A percentile compares a stretch with the other conserved stretches of the same genome.
These are phyloP conservation scores for Saccharomycopsis sp. DNA, from an alignment of 805 yeast genomes.

Conservation along the genomic window DNA sequence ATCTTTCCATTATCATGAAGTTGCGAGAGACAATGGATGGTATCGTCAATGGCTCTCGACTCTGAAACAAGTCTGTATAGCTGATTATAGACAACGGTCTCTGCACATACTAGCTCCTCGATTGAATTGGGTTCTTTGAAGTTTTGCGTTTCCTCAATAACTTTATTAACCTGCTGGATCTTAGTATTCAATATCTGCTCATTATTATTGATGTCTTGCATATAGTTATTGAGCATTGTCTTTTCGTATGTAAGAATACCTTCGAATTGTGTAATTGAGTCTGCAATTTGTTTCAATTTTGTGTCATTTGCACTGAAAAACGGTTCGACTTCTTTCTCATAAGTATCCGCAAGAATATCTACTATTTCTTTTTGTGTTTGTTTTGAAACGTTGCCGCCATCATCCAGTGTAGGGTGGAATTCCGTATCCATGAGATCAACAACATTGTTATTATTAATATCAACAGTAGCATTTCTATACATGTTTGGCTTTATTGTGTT, in stretches of 20 bases:
- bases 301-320: slow-evolving; percentile 8
- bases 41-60: slow-evolving; percentile 66
- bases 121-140: slow-evolving; percentile 30
- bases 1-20: slow-evolving; percentile 45
- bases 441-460: not conserved
- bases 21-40: slow-evolving; percentile 51
- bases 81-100: slow-evolving; percentile 51
- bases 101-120: slow-evolving; percentile 43
- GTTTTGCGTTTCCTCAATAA: slow-evolving; percentile 29
- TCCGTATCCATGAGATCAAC: slow-evolving; percentile 5
- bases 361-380: slow-evolving; percentile 22
- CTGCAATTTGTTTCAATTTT: slow-evolving; percentile 8
- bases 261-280: slow-evolving; percentile 32
- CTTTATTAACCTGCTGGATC: slow-evolving; percentile 27
- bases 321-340: slow-evolving; percentile 24
- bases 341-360: slow-evolving; percentile 23
- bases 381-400: not conserved
- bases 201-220: slow-evolving; percentile 27
- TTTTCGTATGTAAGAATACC: slow-evolving; percentile 32
- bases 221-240: slow-evolving; percentile 25
- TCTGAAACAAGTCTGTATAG: slow-evolving; percentile 57
- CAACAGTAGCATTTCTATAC: slow-evolving; percentile 9
- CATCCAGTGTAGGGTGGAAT: not conserved
- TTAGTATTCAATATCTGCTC: slow-evolving; percentile 27
- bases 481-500: slow-evolving; percentile 13